Conservation (phyloP, 1,139 yeast species). For the Pichia sp. region DNA sequence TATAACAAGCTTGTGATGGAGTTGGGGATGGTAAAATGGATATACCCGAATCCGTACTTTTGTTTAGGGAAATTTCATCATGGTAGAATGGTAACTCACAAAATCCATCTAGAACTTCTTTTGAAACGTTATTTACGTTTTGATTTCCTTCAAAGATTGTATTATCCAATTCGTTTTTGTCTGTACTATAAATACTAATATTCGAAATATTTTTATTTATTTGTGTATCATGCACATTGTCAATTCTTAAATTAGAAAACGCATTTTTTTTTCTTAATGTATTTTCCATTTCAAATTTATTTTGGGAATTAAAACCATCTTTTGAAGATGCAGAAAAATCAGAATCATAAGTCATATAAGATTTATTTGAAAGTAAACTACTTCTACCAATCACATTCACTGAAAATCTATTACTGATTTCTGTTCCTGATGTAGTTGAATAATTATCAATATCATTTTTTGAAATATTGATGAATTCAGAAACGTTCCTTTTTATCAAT, state of each 20-base stretch:
- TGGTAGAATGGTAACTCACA: constrained; percentile 20
- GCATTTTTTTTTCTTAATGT: constrained; percentile 15
- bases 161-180: constrained; percentile 19
- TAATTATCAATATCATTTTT: background rate
- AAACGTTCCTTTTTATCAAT: background rate
- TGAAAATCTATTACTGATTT: constrained; percentile 20
- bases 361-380: constrained; percentile 34
- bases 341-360: constrained; percentile 53
- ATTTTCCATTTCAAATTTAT: background rate
- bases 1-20: constrained; percentile 37
- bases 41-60: constrained; percentile 7
- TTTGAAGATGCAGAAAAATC: constrained; percentile 35
- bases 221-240: constrained; percentile 26
- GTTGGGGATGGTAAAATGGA: constrained; percentile 28
- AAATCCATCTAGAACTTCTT: too few relatives aligned
- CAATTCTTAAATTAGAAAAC: constrained; percentile 14
- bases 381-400: constrained; percentile 22
- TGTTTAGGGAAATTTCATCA: constrained; percentile 3
- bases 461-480: constrained; percentile 1
- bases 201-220: too few relatives aligned
- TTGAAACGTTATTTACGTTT: too few relatives aligned
- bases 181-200: too few relatives aligned
- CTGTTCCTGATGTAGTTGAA: background rate
- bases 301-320: background rate
- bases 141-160: too few relatives aligned